phyloP scores from a whole-genome alignment of 345 rosid species.

The Populus pruinosa region DNA sequence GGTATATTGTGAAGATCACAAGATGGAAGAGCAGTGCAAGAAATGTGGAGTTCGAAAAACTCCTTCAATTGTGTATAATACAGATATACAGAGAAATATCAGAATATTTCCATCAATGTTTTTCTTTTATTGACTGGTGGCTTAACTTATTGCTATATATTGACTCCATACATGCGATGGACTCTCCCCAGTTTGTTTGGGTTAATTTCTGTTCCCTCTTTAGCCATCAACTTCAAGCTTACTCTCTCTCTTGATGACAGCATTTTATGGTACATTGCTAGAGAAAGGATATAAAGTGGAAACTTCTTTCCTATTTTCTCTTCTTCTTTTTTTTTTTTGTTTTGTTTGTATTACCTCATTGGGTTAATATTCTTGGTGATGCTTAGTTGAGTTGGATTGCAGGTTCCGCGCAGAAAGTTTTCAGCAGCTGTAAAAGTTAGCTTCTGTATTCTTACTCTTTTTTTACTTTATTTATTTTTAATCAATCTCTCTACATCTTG shows the following conservation, averaged over 20 bases:
- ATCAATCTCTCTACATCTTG: background rate
- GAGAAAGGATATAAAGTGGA: background rate
- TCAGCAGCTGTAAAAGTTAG: slow-evolving; percentile 47
- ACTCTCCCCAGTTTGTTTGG: slow-evolving; percentile 32
- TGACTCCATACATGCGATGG: slow-evolving; percentile 18
- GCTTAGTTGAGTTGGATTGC: slow-evolving; percentile 39
- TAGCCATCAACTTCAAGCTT: slow-evolving; percentile 13
- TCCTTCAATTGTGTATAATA: slow-evolving; percentile 29
- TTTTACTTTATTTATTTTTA: slow-evolving; percentile 6
- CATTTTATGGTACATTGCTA: background rate
- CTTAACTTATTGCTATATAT: slow-evolving; percentile 7
- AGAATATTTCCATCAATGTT: background rate
- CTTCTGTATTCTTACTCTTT: slow-evolving; percentile 37
- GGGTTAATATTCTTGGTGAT: slow-evolving; percentile 41
- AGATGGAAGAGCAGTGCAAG: slow-evolving; percentile 10
- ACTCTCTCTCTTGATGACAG: background rate
- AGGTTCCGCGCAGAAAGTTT: slow-evolving; percentile 43
- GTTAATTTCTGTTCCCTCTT: slow-evolving; percentile 18
- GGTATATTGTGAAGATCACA: slow-evolving; percentile 18
- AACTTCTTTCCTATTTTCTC: slow-evolving; percentile 17
- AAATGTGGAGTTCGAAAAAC: slow-evolving; percentile 11
- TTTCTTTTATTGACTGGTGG: slow-evolving; percentile 18
- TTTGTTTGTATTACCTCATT: slow-evolving; percentile 36
- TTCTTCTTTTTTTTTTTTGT: slow-evolving; percentile 3
- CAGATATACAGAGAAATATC: slow-evolving; percentile 13